Base-by-base conservation (phyloP, 78 protist species). In the Dictyostelium capitatum region DNA sequence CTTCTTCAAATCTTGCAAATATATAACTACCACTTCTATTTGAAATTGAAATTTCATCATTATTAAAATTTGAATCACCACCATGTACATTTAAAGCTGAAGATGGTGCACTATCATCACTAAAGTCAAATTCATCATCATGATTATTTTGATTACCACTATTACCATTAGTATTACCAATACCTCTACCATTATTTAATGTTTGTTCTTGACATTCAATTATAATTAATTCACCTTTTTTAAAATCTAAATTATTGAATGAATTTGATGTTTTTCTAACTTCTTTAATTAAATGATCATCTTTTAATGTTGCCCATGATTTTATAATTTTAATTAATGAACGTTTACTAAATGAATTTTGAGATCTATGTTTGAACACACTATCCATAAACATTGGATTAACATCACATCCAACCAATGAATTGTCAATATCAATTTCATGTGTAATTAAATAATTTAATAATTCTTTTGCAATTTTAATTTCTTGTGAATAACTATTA, bases 1-100 rank as follows among this genome's bases (percentile, higher is more conserved):
- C 93, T 20, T 87, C 93, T 56, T 87, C 93, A 51, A 87, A 74
- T 77, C 93, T 74, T 43, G 83, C 93, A 77, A 87, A 87, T 12
- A 78, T 69, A 87, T 87, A 87, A 19, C 23, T 67, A 32, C 37
- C 37, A 25, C 7, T 17, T 32, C 75, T 67, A 67, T 25, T 62
- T 62, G 28, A 11, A 62, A 25, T 62, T 5, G 69, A 23, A 3
- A 59, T 3, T 59, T 20, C 32, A 23, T 62, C 70, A 11, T 56
- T 23, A 7, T 62, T 62, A 25, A 25, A 25, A 62, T 62, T 23
- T 12, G 32, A 70, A 41, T 70, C 78, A 70, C 43, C 43, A 37
- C 43, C 43, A 37, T 37, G 43, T 37, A 37, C 43, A 37, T 37
- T 37, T 37, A 37, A 37, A 37, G 1, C 2, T 37, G 43, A 37